Evolutionary conservation across 495 filamentous ascomycete genomes (phyloP), one percentile per base, ranked within the genome.

Genomic region (Neurospora sp.): DNA sequence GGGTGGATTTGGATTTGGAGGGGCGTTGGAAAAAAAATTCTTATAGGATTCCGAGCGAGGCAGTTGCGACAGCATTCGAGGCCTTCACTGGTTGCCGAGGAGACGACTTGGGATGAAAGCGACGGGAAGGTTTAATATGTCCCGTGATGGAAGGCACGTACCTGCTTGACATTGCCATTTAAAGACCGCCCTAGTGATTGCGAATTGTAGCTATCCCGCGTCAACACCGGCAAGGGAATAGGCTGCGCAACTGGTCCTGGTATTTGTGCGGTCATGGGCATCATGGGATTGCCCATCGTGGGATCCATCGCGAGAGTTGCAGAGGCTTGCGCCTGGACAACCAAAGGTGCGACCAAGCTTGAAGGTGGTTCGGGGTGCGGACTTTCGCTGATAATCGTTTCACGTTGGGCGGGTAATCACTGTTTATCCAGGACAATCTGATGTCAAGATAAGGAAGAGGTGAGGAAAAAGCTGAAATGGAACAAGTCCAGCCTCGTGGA

Each of bases 151-250:
- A 41, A 62, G 74, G 54, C 27, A 82, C 84, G 72, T 77, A 86
- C 85, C 81, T 86, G 80, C 75, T 86, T 86, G 38, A 86, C 80
- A 71, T 77, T 80, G 70, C 80, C 77, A 74, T 86, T 84, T 39
- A 86, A 73, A 39, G 79, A 75, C 23, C 81, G 81, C 44, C 85
- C 84, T 39, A 85, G 76, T n/a, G 84, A 83, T 72, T 81, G 83
- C 72, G 80, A 60, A 75, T 85, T 84, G 75, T 77, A 84, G 27
- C 76, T 76, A 74, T 85, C 83, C 71, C 84, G 81, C n/a, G 72
- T 74, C 10, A 62, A 35, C 11, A 70, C 49, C 4, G 77, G 74
- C 39, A 71, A 27, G 9, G 70, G 31, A n/a, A 41, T 60, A 2
- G 73, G 60, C 0, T 75, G 77, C 69, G 73, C 78, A 37, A 76